Conservation (phyloP, 179 eudicot genomes). For the Nepenthes alata region DNA sequence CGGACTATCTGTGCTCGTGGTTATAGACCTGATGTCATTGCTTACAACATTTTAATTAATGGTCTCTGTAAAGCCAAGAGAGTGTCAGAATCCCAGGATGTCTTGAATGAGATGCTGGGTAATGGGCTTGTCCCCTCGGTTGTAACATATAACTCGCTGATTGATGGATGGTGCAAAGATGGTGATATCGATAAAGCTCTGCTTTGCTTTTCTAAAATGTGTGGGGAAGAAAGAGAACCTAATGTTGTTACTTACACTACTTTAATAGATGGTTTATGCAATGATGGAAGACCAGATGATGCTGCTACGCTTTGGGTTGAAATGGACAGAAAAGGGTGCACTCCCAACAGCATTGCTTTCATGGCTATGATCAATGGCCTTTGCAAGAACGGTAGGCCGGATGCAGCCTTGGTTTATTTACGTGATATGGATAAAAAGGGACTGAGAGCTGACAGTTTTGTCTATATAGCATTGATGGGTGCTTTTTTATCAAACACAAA, state of each 20-base stretch:
- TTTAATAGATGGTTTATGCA: slow-evolving; percentile 67
- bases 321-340: slow-evolving; percentile 53
- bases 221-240: slow-evolving; percentile 31
- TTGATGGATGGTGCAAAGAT: slow-evolving; percentile 75
- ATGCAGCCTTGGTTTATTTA: slow-evolving; percentile 39
- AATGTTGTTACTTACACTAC: slow-evolving; percentile 66
- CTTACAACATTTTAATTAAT: slow-evolving; percentile 68
- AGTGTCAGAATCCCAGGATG: slow-evolving; percentile 43
- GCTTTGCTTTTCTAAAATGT: slow-evolving; percentile 40
- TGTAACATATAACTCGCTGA: slow-evolving; percentile 69
- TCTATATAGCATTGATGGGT: slow-evolving; percentile 46
- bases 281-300: slow-evolving; percentile 44
- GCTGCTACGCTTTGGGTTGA: slow-evolving; percentile 55
- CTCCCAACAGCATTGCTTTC: slow-evolving; percentile 57
- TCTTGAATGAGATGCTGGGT: slow-evolving; percentile 43
- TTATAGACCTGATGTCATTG: slow-evolving; percentile 64
- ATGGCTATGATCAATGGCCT: slow-evolving; percentile 79
- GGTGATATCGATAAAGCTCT: slow-evolving; percentile 49
- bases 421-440: slow-evolving; percentile 55
- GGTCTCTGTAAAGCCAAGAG: slow-evolving; percentile 60
- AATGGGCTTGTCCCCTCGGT: slow-evolving; percentile 71
- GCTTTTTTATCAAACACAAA: slow-evolving; percentile 36
- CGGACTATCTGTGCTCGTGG: slow-evolving; percentile 40
- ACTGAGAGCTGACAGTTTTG: slow-evolving; percentile 44
- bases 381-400: slow-evolving; percentile 58